Conservation (phyloP, 495 filamentous ascomycete genomes). For the Trichoderma virens region DNA sequence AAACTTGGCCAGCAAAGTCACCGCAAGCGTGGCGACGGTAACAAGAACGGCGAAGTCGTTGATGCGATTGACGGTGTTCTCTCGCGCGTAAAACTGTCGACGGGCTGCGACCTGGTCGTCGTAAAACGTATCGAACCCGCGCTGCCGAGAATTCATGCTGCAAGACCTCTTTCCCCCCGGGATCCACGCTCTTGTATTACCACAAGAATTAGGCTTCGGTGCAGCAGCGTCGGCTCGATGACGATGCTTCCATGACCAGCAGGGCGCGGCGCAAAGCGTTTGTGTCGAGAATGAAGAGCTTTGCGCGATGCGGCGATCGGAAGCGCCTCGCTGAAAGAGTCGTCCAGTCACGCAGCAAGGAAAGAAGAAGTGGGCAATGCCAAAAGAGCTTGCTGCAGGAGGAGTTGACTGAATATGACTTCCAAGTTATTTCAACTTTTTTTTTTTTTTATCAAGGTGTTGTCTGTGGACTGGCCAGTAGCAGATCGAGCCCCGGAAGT, state of each 20-base stretch:
- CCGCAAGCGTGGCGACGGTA: not conserved
- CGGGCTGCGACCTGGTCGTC: not conserved
- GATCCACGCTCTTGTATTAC: not conserved
- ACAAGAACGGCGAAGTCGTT: constrained; percentile 1
- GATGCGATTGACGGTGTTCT: not conserved
- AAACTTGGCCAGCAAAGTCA: not conserved
- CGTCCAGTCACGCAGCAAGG: not conserved
- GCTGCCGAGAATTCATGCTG: constrained; percentile 8
- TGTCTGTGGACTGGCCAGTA: not conserved
- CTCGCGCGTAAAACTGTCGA: not conserved
- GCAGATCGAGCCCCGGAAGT: not conserved
- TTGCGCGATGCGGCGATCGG: not conserved
- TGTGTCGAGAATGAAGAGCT: not conserved
- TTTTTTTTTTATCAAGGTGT: not conserved
- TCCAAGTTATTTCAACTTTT: not conserved
- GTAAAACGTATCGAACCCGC: constrained; percentile 8
- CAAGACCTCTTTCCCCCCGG: not conserved
- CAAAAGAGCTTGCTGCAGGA: not conserved
- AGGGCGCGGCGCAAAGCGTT: not conserved
- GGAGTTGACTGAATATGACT: not conserved
- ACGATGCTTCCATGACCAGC: constrained; percentile 9
- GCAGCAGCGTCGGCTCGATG: not conserved
- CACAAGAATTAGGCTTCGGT: not conserved
- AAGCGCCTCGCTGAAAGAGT: not conserved
- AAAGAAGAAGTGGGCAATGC: not conserved